Base-by-base conservation (phyloP, 2,329 filamentous ascomycete species). In the Hypoxylon sp. region DNA sequence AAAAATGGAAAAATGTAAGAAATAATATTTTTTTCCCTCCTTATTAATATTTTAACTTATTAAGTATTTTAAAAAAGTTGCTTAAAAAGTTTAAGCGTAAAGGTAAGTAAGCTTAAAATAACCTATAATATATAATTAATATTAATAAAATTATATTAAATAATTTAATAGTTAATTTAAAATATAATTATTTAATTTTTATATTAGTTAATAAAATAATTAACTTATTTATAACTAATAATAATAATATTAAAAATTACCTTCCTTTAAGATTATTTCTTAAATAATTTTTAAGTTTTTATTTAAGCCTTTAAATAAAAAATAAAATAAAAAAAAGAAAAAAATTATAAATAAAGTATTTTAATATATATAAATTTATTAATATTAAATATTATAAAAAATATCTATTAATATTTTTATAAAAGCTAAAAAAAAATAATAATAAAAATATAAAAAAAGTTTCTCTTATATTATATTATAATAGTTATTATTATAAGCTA, bases 41-140 rank as follows among this genome's bases (percentile, higher is more conserved):
- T 33, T 57, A 57, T 57, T 46, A 57, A 47, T 46, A 47, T 47
- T 47, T 57, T 57, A 57, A 46, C 46, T n/a, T 29, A 35, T 17
- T 44, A 29, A 29, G 1, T 1, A n/a, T 1, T 17, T 55, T 29
- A 44, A 44, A 17, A 35, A 22, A 14, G 5, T 26, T 3, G 19
- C 3, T 22, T 42, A 17, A 54, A n/a, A 26, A 26, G 6, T 3
- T 26, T 26, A 26, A 5, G 9, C 0, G 9, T 1, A 51, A 51
- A 31, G 17, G 9, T n/a, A 51, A 31, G 8, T 51, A 51, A 51
- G 13, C 19, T 22, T n/a, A 17, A 19, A 31, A 17, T 31, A 19
- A n/a, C 26, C 11, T 22, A 22, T 22, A 22, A 22, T 22, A 22
- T 22, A 22, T 22, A 22, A 22, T 3, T 22, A 22, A 22, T 22